Base-by-base conservation (phyloP, 78 protist genomes). In the Dictyostelium discoideum region DNA sequence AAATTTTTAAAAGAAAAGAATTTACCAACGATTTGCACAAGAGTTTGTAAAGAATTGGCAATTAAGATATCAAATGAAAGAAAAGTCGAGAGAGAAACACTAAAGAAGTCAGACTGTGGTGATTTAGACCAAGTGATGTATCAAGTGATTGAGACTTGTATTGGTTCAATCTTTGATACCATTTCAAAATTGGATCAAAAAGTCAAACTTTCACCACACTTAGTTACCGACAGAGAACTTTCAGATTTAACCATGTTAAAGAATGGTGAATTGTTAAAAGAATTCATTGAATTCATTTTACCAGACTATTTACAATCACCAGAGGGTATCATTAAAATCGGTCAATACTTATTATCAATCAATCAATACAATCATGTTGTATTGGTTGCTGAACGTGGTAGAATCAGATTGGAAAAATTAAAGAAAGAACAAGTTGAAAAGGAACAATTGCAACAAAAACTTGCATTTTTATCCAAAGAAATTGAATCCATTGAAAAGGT, bases 321-420 rank as follows among this genome's bases (percentile, higher is more conserved):
- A 67, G 83, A 82, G 6, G 40, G 63, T 54, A 90, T 90, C 42
- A 29, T 83, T 20, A 90, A 67, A 48, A 46, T 82, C 73, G 95
- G 95, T 20, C 26, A 82, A 29, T 67, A 46, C 26, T 20, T 90
- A 5, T 72, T 90, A 24, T 69, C 26, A 24, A 11, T 50, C 18
- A 50, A 82, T 67, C 95, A 90, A 67, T 90, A 65, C 18, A 82
- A 90, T 54, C 85, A 90, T 72, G 95, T 90, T 50, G 74, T 90
- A 42, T 82, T 82, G 5, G 37, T 90, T 42, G 42, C 95, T 50
- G 95, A 90, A 54, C 20, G 83, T 13, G 95, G 87, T 57, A 69
- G 87, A 73, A 72, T 82, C 29, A 80, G 88, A 82, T 26, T 90
- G 8, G 81, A 82, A 26, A 63, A 39, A 13, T 22, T 82, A 26